Evolutionary conservation across 225 moss, liverwort and hornwort species (phyloP).

Genomic region (Thuidium tamariscinum): DNA sequence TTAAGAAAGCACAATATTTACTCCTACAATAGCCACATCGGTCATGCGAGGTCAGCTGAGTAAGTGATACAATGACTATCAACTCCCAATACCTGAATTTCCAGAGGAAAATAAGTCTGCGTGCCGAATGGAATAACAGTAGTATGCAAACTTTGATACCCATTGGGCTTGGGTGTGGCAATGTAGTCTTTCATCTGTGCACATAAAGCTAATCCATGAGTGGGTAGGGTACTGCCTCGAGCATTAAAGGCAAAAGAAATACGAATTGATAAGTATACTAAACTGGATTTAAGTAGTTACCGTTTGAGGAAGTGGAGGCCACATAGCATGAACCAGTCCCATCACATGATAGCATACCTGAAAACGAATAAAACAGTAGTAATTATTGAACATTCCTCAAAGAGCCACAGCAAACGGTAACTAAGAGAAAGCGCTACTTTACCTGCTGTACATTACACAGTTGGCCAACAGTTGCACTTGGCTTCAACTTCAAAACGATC

Average conservation of each 20-base stretch:
- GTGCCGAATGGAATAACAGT: constrained; percentile 98
- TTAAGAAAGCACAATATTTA: not conserved
- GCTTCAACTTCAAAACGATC: constrained; percentile 80
- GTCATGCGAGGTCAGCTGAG: not conserved
- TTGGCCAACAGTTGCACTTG: constrained; percentile 68
- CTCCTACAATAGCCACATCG: not conserved
- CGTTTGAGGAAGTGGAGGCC: constrained; percentile 99
- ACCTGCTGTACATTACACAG: constrained; percentile 95
- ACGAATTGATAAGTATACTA: not conserved
- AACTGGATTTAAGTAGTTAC: constrained; percentile 6
- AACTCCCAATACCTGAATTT: constrained; percentile 69
- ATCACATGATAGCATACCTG: constrained; percentile 99
- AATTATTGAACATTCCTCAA: not conserved
- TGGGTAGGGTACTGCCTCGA: not conserved
- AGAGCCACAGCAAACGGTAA: not conserved
- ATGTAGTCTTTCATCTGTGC: constrained; percentile 96
- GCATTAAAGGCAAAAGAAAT: not conserved
- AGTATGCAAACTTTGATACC: constrained; percentile 97
- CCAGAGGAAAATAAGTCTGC: constrained; percentile 80
- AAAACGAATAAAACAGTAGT: not conserved
- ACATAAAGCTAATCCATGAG: not conserved
- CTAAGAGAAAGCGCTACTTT: not conserved
- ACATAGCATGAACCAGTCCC: constrained; percentile 96
- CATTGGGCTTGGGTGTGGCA: constrained; percentile 98
- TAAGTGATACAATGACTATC: not conserved